Percentiles rank a stretch among this genome's conserved stretches.
phyloP scores from a whole-genome alignment of 1,284 basidiomycete species.

The Trichosporon sp. region DNA sequence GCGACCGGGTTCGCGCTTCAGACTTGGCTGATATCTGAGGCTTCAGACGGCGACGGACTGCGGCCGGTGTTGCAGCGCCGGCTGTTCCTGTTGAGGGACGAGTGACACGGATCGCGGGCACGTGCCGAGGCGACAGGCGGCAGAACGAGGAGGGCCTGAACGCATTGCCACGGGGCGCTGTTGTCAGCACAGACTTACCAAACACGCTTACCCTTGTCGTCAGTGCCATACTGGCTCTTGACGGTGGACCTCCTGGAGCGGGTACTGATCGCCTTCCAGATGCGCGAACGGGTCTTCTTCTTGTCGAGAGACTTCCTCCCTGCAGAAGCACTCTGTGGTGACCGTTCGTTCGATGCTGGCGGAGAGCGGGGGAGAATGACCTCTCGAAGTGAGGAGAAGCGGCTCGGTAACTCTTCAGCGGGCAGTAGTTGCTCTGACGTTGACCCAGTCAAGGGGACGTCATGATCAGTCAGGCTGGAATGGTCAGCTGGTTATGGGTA shows the following conservation, averaged over 20 bases:
- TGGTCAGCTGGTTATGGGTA: neutral
- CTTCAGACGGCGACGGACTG: neutral
- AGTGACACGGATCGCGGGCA: conserved; percentile 4
- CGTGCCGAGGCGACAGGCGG: neutral
- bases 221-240: neutral
- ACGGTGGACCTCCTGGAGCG: neutral
- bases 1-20: neutral
- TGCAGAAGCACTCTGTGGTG: neutral
- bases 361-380: neutral
- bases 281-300: neutral
- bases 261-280: conserved; percentile 11
- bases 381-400: conserved; percentile 5
- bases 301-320: neutral
- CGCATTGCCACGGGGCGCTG: conserved; percentile 2
- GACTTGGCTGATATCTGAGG: neutral
- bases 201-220: conserved; percentile 5
- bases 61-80: neutral
- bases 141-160: neutral
- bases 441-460: conserved; percentile 5
- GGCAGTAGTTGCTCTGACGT: neutral
- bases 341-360: neutral
- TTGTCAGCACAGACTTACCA: neutral
- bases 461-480: neutral
- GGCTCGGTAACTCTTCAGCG: conserved; percentile 13
- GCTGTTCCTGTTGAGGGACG: neutral